A percentile compares a stretch with the other conserved stretches of the same genome.
Evolutionary conservation across 495 filamentous ascomycete genomes (phyloP).

Genomic region (Penicillium fimorum): DNA sequence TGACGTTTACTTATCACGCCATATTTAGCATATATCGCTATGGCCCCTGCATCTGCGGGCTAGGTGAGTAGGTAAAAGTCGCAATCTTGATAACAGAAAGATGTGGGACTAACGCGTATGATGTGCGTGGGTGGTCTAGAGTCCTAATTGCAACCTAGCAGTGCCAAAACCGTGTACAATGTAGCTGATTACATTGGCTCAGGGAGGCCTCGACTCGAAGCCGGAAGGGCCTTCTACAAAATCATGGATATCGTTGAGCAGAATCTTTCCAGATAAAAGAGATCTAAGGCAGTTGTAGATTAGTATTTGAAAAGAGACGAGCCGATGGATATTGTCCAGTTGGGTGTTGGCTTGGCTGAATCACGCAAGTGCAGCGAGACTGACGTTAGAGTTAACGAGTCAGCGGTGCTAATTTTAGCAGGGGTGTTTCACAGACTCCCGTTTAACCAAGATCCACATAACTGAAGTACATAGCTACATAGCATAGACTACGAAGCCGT

Average conservation of each 20-base stretch:
- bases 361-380: constrained; percentile 26
- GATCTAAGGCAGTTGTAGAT: not conserved
- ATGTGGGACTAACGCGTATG: not conserved
- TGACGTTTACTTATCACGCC: constrained; percentile 22
- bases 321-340: not conserved
- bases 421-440: not conserved
- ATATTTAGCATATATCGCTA: constrained; percentile 8
- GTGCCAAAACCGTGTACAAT: not conserved
- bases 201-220: not conserved
- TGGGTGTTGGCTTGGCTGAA: constrained; percentile 12
- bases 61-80: not conserved
- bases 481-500: not conserved
- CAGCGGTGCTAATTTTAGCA: not conserved
- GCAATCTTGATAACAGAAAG: not conserved
- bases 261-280: not conserved
- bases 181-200: not conserved
- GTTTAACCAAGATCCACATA: too few species aligned
- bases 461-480: too few species aligned
- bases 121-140: not conserved
- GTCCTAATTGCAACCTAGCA: constrained; percentile 5
- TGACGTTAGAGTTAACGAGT: constrained; percentile 26
- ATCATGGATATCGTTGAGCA: not conserved
- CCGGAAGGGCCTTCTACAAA: not conserved
- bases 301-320: not conserved
- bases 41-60: not conserved